Percentiles rank a stretch among this genome's conserved stretches.
Conservation (phyloP, 306 rosid species). For the Cotoneaster glaucophyllus region DNA sequence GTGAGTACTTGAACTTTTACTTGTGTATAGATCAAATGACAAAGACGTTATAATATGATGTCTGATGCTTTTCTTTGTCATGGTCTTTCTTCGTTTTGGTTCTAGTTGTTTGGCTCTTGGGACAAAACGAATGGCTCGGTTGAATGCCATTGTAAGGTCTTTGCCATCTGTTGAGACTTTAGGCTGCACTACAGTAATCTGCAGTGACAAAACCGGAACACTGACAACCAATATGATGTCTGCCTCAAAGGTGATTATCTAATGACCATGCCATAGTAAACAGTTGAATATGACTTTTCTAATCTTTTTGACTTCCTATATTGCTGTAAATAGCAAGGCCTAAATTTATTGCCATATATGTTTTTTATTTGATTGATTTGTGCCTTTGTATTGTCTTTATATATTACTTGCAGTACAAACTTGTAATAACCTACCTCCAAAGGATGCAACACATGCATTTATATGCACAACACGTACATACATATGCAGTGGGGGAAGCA, state of each 20-base stretch:
- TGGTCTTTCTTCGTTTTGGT: slow-evolving; percentile 10
- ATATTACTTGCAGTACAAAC: neutral
- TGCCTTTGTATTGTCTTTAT: neutral
- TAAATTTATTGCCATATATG: neutral
- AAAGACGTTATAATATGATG: neutral
- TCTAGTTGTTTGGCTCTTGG: slow-evolving; percentile 96
- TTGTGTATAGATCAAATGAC: slow-evolving; percentile 16
- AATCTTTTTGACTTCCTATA: neutral
- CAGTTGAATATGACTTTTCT: neutral
- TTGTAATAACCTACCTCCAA: neutral
- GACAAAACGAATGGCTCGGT: slow-evolving; percentile 92
- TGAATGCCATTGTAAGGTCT: slow-evolving; percentile 92
- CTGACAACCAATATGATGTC: slow-evolving; percentile 98
- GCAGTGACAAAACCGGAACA: slow-evolving; percentile 98
- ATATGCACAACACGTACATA: neutral
- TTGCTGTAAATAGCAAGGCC: neutral
- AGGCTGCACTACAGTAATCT: slow-evolving; percentile 97
- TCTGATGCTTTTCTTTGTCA: neutral
- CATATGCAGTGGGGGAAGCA: neutral
- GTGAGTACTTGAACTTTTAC: slow-evolving; percentile 42
- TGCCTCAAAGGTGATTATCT: slow-evolving; percentile 62
- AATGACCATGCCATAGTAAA: neutral
- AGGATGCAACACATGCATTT: neutral
- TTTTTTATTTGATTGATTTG: neutral
- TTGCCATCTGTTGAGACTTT: slow-evolving; percentile 94